These are phyloP conservation scores for Colletotrichum endophyticum DNA, from an alignment of 2,329 filamentous ascomycete species.

Conservation along the genomic window DNA sequence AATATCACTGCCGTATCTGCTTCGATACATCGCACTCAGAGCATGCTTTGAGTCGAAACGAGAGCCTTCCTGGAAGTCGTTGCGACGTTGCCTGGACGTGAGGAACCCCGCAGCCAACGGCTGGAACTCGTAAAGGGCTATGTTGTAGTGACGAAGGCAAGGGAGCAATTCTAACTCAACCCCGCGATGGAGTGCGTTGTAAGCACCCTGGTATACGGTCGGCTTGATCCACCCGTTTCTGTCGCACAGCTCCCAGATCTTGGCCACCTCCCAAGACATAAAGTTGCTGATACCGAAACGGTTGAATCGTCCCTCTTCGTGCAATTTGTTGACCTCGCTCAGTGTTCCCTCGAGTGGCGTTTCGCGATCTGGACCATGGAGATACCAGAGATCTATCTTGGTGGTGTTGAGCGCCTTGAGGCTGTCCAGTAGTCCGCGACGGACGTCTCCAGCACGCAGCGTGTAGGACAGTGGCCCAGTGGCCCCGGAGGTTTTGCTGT, in stretches of 20 bases:
- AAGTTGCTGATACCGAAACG: not conserved
- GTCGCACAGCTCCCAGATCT: constrained; percentile 61
- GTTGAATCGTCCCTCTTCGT: not conserved
- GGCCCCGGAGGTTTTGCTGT: not conserved
- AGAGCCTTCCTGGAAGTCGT: not conserved
- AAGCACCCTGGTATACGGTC: constrained; percentile 79
- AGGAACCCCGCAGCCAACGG: not conserved
- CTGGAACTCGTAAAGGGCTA: not conserved
- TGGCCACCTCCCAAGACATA: not conserved
- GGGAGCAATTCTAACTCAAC: constrained; percentile 62
- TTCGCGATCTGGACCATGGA: constrained; percentile 63
- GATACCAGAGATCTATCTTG: constrained; percentile 52
- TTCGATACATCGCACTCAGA: not conserved
- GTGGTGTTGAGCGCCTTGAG: constrained; percentile 41
- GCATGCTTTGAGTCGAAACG: not conserved
- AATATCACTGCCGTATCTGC: not conserved
- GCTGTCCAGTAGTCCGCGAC: constrained; percentile 25
- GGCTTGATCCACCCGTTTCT: constrained; percentile 73
- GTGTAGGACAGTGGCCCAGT: not conserved
- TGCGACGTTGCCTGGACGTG: not conserved
- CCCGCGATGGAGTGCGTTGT: constrained; percentile 53
- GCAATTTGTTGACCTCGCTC: not conserved
- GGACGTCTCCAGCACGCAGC: not conserved
- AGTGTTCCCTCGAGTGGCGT: constrained; percentile 59
- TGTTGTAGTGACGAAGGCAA: not conserved